Base-by-base conservation (phyloP, 345 rosid species). In the Linum lewisii region DNA sequence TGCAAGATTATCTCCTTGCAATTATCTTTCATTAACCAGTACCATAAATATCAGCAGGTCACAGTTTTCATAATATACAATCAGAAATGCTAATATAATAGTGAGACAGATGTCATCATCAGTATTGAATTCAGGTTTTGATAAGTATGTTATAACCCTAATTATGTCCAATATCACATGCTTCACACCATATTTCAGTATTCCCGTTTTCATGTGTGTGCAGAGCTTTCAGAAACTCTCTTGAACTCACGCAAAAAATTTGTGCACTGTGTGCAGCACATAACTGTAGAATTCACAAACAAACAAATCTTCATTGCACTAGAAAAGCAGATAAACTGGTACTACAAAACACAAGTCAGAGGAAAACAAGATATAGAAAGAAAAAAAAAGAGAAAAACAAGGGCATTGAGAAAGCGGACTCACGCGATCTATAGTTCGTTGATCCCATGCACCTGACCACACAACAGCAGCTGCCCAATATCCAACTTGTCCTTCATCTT, bases 381-480 rank as follows among this genome's bases (percentile, higher is more conserved):
- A 63, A 14, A 24, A 42, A 68, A 45, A 23, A 62, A 23, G 20
- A 21, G 21, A 7, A 24, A 42, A 7, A 15, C 60, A 44, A 65
- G 69, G 47, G 15, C 57, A 55, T 38, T 68, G 34, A 21, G 59
- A 56, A 55, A 58, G 64, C 44, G 62, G 29, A 58, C 86, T 82
- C 79, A 93, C 99, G 60, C 96, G 90, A 73, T 93, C 94, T 71
- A 89, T 63, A 56, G 91, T 93, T 77, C 78, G 84, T 75, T 83
- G 94, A 75, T 93, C 99, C 99, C 99, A 93, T 21, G 78, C 79
- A 70, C 79, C 76, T 64, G 81, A 89, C 99, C 99, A 93, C 54
- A 82, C 85, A 34, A 94, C 92, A 45, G 99, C 97, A 70, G 91
- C 91, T 61, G 90, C 84, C 99, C 99, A 93, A 65, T 85, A 93